These are phyloP conservation scores for Candida neerlandica DNA, from an alignment of 1,139 yeast species.

Conservation along the genomic window DNA sequence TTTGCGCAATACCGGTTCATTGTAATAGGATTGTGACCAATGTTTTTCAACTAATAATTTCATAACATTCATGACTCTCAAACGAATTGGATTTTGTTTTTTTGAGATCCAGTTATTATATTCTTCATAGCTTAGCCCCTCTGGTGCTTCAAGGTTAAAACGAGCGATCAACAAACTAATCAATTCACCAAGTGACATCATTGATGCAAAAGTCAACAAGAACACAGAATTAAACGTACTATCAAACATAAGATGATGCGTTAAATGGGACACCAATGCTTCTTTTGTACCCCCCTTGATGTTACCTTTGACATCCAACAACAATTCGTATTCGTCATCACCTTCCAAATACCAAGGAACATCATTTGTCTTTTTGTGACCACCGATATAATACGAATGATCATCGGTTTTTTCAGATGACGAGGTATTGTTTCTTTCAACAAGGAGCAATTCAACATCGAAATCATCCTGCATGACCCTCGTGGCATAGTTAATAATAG, in stretches of 20 bases:
- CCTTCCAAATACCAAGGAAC: slow-evolving; percentile 83
- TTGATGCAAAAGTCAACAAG: slow-evolving; percentile 74
- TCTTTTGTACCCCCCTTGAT: slow-evolving; percentile 85
- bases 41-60: slow-evolving; percentile 70
- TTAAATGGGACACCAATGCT: slow-evolving; percentile 80
- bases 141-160: slow-evolving; percentile 81
- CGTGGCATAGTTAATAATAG: slow-evolving; percentile 70
- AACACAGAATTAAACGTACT: slow-evolving; percentile 70
- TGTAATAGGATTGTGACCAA: slow-evolving; percentile 72
- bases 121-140: slow-evolving; percentile 82
- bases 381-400: slow-evolving; percentile 40
- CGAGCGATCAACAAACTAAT: slow-evolving; percentile 63
- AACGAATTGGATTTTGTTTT: slow-evolving; percentile 67
- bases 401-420: slow-evolving; percentile 38
- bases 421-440: slow-evolving; percentile 63
- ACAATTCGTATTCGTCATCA: slow-evolving; percentile 72
- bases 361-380: slow-evolving; percentile 39
- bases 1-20: slow-evolving; percentile 47
- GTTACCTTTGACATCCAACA: slow-evolving; percentile 71
- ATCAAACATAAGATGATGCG: slow-evolving; percentile 75
- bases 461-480: slow-evolving; percentile 77
- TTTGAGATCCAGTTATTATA: slow-evolving; percentile 78
- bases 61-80: slow-evolving; percentile 71
- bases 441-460: slow-evolving; percentile 59
- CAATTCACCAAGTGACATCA: slow-evolving; percentile 69